phyloP scores from a whole-genome alignment of 1,139 yeast genomes.

The Kluyveromyces sp. region DNA sequence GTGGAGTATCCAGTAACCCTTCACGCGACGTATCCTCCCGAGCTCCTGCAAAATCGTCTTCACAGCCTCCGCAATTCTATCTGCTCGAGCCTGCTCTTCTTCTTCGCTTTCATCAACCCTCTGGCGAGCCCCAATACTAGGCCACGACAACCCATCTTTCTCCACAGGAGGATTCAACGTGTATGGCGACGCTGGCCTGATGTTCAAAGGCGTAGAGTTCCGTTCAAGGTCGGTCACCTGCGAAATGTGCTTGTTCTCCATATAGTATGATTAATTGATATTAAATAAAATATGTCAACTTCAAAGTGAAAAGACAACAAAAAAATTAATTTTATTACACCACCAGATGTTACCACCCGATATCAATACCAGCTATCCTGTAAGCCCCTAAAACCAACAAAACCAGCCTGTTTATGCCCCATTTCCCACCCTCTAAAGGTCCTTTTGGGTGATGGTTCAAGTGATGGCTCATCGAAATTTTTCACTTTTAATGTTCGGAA shows the following conservation, averaged over 20 bases:
- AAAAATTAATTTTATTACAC: too few species aligned
- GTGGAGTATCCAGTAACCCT: constrained; percentile 91
- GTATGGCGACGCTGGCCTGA: constrained; percentile 77
- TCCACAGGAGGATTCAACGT: constrained; percentile 82
- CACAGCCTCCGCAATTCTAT: constrained; percentile 78
- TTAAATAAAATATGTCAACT: not conserved
- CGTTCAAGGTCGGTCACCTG: constrained; percentile 10
- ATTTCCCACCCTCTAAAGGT: too few species aligned
- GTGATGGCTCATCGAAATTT: constrained; percentile 1
- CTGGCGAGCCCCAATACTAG: constrained; percentile 75
- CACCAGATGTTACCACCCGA: too few species aligned
- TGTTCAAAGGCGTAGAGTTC: constrained; percentile 45
- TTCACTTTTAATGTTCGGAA: not conserved
- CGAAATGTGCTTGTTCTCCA: constrained; percentile 8
- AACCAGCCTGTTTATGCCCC: too few species aligned
- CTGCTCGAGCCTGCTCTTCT: constrained; percentile 53
- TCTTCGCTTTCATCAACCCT: constrained; percentile 63
- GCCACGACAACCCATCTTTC: constrained; percentile 90
- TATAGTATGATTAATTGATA: not conserved
- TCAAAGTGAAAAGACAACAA: not conserved
- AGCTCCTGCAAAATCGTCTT: constrained; percentile 72
- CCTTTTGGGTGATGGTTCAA: too few species aligned
- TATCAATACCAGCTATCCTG: too few species aligned
- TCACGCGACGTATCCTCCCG: constrained; percentile 91
- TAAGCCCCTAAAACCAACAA: not conserved